A percentile compares a stretch with the other conserved stretches of the same genome.
Conservation (phyloP, 371 early-diverging fungal species). For the Blastocladiella emersonii region DNA sequence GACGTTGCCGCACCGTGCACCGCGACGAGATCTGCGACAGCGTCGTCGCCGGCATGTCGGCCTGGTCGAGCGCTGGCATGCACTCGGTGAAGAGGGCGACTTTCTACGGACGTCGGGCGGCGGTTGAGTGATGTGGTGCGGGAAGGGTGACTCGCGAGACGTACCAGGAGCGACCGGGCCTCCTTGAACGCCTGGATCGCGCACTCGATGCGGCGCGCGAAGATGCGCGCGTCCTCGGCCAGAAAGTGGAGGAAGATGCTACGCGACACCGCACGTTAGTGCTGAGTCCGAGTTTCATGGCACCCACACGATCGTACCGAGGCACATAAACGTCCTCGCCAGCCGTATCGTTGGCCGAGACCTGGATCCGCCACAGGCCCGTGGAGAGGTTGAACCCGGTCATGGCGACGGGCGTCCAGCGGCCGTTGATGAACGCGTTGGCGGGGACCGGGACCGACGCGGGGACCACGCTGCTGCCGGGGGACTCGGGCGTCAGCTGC, state of each 20-base stretch:
- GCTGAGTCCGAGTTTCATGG: background rate
- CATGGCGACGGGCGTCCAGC: background rate
- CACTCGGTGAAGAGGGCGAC: conserved; percentile 32
- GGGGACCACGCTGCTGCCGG: background rate
- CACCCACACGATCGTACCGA: background rate
- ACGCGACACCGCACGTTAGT: background rate
- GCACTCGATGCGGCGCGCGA: conserved; percentile 12
- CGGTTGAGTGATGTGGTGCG: too few species aligned
- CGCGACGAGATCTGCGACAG: background rate
- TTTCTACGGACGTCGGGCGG: too few species aligned
- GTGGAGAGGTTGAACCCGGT: conserved; percentile 2
- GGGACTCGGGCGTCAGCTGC: background rate
- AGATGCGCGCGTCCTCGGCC: conserved; percentile 31
- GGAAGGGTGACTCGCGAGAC: background rate
- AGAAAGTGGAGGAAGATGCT: conserved; percentile 31
- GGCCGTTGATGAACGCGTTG: conserved; percentile 8
- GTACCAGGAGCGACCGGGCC: background rate
- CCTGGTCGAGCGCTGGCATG: conserved; percentile 19
- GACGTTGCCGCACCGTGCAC: background rate
- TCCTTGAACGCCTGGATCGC: background rate
- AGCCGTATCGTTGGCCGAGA: background rate
- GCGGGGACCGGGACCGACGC: conserved; percentile 30
- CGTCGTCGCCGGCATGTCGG: background rate
- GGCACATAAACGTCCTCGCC: background rate
- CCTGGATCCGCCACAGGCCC: background rate